Evolutionary conservation across 768 basidiomycete genomes (phyloP).

Genomic region (Stropharia rugosoannulata): DNA sequence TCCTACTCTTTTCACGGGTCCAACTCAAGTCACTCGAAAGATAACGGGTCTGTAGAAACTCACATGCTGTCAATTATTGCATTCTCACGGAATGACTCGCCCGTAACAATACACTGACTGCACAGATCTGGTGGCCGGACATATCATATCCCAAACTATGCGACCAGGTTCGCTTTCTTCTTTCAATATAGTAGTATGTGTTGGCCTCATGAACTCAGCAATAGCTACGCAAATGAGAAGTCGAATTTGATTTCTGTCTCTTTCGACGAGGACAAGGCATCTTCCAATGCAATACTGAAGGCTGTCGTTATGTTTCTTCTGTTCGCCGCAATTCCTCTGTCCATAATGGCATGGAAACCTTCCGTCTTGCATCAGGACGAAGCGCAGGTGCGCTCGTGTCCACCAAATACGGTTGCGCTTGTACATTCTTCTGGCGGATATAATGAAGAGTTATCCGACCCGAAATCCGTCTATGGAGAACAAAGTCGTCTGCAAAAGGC

Average conservation of each 20-base stretch:
- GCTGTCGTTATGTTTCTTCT: conserved; percentile 25
- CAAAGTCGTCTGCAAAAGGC: neutral
- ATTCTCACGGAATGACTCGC: conserved; percentile 5
- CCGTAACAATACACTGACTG: conserved; percentile 1
- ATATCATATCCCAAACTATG: conserved; percentile 40
- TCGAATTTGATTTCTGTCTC: conserved; percentile 34
- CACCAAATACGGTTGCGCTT: neutral
- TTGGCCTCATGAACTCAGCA: conserved; percentile 5
- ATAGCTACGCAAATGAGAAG: conserved; percentile 37
- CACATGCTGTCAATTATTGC: conserved; percentile 1
- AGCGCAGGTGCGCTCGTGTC: neutral
- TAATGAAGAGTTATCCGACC: neutral
- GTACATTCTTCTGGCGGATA: neutral
- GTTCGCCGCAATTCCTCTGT: conserved; percentile 24
- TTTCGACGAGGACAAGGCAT: conserved; percentile 32
- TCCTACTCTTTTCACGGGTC: conserved; percentile 37
- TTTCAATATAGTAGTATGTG: neutral
- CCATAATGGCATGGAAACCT: conserved; percentile 12
- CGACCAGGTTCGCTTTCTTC: conserved; percentile 30
- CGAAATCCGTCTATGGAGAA: neutral
- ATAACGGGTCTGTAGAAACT: conserved; percentile 30
- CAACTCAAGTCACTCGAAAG: conserved; percentile 38
- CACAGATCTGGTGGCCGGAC: conserved; percentile 33
- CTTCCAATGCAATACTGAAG: conserved; percentile 22
- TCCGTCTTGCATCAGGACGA: neutral